Conservation (phyloP, 2,329 filamentous ascomycete species). For the Botrytis byssoidea region DNA sequence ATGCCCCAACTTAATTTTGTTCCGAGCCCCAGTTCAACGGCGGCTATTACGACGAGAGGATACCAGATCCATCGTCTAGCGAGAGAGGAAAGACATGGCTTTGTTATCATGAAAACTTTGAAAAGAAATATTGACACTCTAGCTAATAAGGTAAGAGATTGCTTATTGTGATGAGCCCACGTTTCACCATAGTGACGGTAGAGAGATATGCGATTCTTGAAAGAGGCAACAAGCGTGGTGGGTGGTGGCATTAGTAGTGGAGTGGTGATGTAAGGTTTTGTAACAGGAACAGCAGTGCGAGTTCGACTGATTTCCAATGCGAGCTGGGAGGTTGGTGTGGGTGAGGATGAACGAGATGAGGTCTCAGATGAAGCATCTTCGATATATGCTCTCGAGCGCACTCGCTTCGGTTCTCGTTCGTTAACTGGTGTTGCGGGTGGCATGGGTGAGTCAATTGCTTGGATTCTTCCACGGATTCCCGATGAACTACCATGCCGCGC, state of each 20-base stretch:
- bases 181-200: conserved; percentile 41
- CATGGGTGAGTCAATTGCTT: conserved; percentile 38
- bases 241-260: conserved; percentile 45
- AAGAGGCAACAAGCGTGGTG: conserved; percentile 37
- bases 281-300: conserved; percentile 6
- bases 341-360: conserved; percentile 27
- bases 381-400: conserved; percentile 31
- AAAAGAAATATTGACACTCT: conserved; percentile 63
- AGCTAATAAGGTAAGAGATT: conserved; percentile 39
- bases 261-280: conserved; percentile 30
- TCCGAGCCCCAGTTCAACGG: conserved; percentile 57
- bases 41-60: conserved; percentile 67
- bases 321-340: conserved; percentile 27
- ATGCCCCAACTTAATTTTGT: conserved; percentile 40
- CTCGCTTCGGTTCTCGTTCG: conserved; percentile 33
- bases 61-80: conserved; percentile 62
- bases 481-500: conserved; percentile 31
- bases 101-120: conserved; percentile 65
- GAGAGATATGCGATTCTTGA: conserved; percentile 34
- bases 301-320: conserved; percentile 25
- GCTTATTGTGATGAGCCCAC: conserved; percentile 38
- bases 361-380: conserved; percentile 33
- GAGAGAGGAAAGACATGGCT: conserved; percentile 70
- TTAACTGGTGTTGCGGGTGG: conserved; percentile 34
- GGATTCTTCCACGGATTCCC: conserved; percentile 34